Conservation (phyloP, 2,329 filamentous ascomycete species). For the Epichloe festucae region DNA sequence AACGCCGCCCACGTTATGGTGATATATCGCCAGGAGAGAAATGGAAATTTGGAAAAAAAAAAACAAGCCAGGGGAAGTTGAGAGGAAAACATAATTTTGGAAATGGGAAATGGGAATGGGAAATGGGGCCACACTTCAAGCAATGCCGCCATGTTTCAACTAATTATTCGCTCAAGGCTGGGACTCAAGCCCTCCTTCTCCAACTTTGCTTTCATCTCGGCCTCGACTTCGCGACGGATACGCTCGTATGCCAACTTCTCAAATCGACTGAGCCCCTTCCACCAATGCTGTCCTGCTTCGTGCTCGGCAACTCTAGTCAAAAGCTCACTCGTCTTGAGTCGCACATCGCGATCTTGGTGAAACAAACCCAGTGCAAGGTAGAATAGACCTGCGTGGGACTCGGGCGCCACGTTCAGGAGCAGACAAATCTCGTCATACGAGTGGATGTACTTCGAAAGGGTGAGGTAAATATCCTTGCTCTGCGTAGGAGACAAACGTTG, state of each 20-base stretch:
- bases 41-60: not conserved
- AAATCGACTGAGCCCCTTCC: slow-evolving; percentile 74
- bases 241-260: slow-evolving; percentile 76
- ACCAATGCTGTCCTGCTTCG: slow-evolving; percentile 88
- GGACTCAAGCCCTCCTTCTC: slow-evolving; percentile 30
- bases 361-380: slow-evolving; percentile 85
- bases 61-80: not conserved
- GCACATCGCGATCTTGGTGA: slow-evolving; percentile 72
- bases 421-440: slow-evolving; percentile 79
- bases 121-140: not conserved
- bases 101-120: no score
- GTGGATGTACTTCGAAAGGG: slow-evolving; percentile 61
- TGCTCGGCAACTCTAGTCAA: slow-evolving; percentile 74
- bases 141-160: slow-evolving; percentile 21
- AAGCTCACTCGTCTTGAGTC: slow-evolving; percentile 63
- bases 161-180: slow-evolving; percentile 34
- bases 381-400: slow-evolving; percentile 79
- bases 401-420: slow-evolving; percentile 67
- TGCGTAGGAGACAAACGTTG: slow-evolving; percentile 65
- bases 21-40: not conserved
- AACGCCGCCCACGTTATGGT: slow-evolving; percentile 4
- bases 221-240: slow-evolving; percentile 53
- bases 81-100: not conserved
- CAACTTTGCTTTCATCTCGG: slow-evolving; percentile 33
- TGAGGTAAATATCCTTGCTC: slow-evolving; percentile 73